phyloP scores from a whole-genome alignment of 1,284 basidiomycete genomes.

The Marasmius oreades region DNA sequence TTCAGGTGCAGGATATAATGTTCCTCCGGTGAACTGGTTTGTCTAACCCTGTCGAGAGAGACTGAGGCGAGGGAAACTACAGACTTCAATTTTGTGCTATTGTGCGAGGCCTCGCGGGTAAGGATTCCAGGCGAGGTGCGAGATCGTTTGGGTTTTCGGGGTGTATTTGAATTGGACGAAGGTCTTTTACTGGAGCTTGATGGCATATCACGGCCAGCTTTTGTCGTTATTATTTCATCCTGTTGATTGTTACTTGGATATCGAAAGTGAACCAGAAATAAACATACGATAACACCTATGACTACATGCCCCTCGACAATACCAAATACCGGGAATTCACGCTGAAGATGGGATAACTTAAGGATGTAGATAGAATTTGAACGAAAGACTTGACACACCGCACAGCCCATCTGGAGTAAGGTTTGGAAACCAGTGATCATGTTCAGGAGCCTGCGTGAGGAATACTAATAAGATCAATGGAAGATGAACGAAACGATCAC shows the following conservation, averaged over 20 bases:
- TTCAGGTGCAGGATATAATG: conserved; percentile 48
- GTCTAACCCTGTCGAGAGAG: too few species aligned
- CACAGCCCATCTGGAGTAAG: conserved; percentile 35
- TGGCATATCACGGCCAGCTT: too few species aligned
- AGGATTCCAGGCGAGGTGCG: conserved; percentile 16
- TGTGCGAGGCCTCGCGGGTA: neutral
- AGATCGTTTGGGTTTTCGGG: conserved; percentile 22
- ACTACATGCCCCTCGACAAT: conserved; percentile 55
- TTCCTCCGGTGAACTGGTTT: neutral
- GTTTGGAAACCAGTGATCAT: conserved; percentile 40
- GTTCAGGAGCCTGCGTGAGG: conserved; percentile 48
- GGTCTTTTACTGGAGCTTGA: conserved; percentile 19
- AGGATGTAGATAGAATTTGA: neutral
- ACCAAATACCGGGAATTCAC: conserved; percentile 74
- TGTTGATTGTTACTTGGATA: neutral
- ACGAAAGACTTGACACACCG: conserved; percentile 28
- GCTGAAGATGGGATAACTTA: conserved; percentile 32
- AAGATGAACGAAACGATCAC: neutral
- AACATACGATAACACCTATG: conserved; percentile 55
- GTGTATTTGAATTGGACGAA: conserved; percentile 18
- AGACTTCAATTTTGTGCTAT: too few species aligned
- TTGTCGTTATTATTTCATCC: conserved; percentile 27
- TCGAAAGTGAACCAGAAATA: neutral
- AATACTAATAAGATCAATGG: conserved; percentile 4
- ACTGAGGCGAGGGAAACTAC: too few species aligned